Conservation (phyloP, 176 grass and related monocot genomes). For the Oryza coarctata region DNA sequence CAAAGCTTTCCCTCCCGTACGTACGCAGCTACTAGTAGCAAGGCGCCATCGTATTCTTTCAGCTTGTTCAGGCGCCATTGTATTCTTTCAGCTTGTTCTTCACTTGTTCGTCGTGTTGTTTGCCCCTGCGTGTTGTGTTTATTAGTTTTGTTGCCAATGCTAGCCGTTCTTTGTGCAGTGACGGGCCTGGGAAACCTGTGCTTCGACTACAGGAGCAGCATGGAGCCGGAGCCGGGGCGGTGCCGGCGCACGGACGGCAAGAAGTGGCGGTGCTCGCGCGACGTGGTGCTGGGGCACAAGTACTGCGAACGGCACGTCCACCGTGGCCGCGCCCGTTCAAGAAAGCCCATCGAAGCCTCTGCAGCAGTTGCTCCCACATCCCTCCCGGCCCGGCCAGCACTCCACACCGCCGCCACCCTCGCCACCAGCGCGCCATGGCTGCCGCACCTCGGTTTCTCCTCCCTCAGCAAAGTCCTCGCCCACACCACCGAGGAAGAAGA, state of each 20-base stretch:
- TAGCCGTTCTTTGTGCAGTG: constrained; percentile 30
- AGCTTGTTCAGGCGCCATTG: no score
- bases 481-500: no score
- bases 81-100: background rate
- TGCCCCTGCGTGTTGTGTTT: background rate
- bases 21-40: background rate
- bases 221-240: constrained; percentile 72
- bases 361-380: background rate
- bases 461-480: constrained; percentile 42
- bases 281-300: constrained; percentile 65
- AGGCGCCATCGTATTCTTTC: background rate
- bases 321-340: constrained; percentile 76
- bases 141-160: background rate
- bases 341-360: constrained; percentile 70
- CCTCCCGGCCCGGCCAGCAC: background rate
- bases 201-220: constrained; percentile 70
- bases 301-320: constrained; percentile 83
- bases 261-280: constrained; percentile 75
- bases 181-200: constrained; percentile 58
- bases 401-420: background rate
- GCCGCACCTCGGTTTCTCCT: constrained; percentile 45
- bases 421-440: constrained; percentile 5
- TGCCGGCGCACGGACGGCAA: constrained; percentile 73
- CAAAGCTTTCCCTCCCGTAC: constrained; percentile 57
- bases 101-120: background rate